Evolutionary conservation across 176 grass and related monocot genomes (phyloP).

Genomic region (barley (Hordeum vulgare)): DNA sequence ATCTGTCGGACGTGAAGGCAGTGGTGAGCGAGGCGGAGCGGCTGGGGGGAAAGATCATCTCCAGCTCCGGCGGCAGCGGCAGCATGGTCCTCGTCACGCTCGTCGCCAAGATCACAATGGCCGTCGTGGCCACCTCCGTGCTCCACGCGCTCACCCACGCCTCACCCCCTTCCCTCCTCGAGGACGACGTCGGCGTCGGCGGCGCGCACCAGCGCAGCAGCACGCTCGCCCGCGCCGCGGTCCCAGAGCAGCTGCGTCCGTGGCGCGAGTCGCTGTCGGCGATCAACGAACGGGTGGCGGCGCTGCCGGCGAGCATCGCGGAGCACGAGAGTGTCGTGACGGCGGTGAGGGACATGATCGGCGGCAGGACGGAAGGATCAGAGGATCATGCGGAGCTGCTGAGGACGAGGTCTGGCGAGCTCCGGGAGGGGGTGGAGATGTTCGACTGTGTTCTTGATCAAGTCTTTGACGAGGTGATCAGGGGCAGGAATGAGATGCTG

Average conservation of each 20-base stretch:
- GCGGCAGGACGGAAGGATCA: slow-evolving; percentile 6
- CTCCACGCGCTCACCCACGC: slow-evolving; percentile 41
- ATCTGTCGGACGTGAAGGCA: slow-evolving; percentile 29
- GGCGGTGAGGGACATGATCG: slow-evolving; percentile 40
- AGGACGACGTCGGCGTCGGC: background rate
- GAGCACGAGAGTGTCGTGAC: slow-evolving; percentile 65
- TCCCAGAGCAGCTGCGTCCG: slow-evolving; percentile 58
- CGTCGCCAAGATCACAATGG: slow-evolving; percentile 68
- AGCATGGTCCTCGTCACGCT: slow-evolving; percentile 56
- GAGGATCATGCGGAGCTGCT: slow-evolving; percentile 43
- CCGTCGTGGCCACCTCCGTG: slow-evolving; percentile 53
- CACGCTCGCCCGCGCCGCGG: background rate
- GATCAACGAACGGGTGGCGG: slow-evolving; percentile 41
- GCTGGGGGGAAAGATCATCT: slow-evolving; percentile 11
- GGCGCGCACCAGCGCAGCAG: background rate
- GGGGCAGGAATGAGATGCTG: slow-evolving; percentile 92
- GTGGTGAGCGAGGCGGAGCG: slow-evolving; percentile 35
- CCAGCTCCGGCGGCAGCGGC: background rate
- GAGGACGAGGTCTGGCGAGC: slow-evolving; percentile 46
- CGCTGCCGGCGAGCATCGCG: background rate
- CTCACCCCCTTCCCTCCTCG: slow-evolving; percentile 18
- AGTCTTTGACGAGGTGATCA: slow-evolving; percentile 85
- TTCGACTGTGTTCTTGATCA: slow-evolving; percentile 69
- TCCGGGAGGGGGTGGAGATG: slow-evolving; percentile 62
- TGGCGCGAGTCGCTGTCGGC: slow-evolving; percentile 49